Evolutionary conservation across 2,329 filamentous ascomycete species (phyloP), one percentile per base, ranked within the genome.

Genomic region (Blumeria hordei): DNA sequence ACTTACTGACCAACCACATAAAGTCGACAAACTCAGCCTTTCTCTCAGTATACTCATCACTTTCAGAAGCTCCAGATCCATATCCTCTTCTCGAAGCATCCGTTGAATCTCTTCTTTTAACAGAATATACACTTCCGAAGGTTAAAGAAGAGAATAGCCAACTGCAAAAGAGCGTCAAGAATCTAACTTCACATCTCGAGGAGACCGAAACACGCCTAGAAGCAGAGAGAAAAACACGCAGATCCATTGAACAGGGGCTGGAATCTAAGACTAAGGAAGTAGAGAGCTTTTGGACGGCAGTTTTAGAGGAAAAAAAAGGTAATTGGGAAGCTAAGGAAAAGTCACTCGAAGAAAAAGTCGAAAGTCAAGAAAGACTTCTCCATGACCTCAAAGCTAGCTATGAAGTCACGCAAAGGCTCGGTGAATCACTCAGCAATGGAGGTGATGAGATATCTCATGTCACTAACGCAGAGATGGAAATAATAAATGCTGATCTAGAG

Each of bases 361-460:
- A 95, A 67, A 93, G 83, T 62, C 90, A 98, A 65, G 92, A 98
- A 52, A 80, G 88, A 6, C 70, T 98, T 41, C 69, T 98, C 61
- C 94, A 85, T 64, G 93, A 98, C 67, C 80, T 96, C 65, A 96
- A 95, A 69, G 92, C 92, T 32, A 95, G 81, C 70, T 95, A 95
- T 65, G 92, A 98, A 68, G 92, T 98, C 55, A 92, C 86, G 49
- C 88, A 96, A 67, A 78, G 92, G 53, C 72, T 98, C 53, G 88
- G 82, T 54, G 82, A 81, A 60, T 78, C 80, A 12, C 82, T 83
- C 36, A 76, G 78, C 54, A 70, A 70, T 9, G 79, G 83, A 18
- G 69, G 71, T 16, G 69, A 64, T 16, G 72, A 72, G 33, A 74
- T 75, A 32, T 77, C 75, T 35, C 77, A 81, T 56, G 84, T 92